Evolutionary conservation across 139 green algal species (phyloP), one percentile per base, ranked within the genome.

Genomic region (Chlamydomonas sp.): DNA sequence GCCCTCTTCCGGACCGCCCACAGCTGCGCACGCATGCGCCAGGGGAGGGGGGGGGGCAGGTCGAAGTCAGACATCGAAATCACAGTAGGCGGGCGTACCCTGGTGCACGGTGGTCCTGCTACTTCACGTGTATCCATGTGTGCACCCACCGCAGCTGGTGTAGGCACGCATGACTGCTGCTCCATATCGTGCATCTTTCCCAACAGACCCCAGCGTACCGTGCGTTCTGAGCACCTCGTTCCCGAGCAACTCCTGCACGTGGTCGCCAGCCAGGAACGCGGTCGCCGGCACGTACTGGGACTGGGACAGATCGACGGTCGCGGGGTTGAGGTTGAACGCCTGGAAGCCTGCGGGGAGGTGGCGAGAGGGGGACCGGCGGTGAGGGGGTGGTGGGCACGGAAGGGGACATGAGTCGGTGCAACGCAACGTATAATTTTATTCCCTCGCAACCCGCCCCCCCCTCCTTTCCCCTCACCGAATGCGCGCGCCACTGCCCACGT

Each of bases 401-500:
- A n/a, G n/a, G n/a, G n/a, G n/a, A n/a, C n/a, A n/a, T n/a, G n/a
- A n/a, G n/a, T n/a, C n/a, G n/a, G n/a, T n/a, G n/a, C n/a, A n/a
- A n/a, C n/a, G n/a, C n/a, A n/a, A n/a, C n/a, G n/a, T n/a, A n/a
- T n/a, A n/a, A n/a, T n/a, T n/a, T n/a, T n/a, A n/a, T n/a, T n/a
- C n/a, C n/a, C n/a, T n/a, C n/a, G n/a, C n/a, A n/a, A n/a, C n/a
- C n/a, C n/a, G n/a, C n/a, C n/a, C n/a, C n/a, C n/a, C n/a, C n/a
- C n/a, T n/a, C n/a, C n/a, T n/a, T n/a, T n/a, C n/a, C n/a, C n/a
- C n/a, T n/a, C n/a, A n/a, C n/a, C 58, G 71, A 91, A 88, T 61
- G 84, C 77, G 31, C 85, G 77, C 1, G 81, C 84, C 48, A 88
- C 35, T 1, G 74, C 60, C 62, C 79, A 84, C 36, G 87, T 76